These are phyloP conservation scores for Terana coerulea DNA, from an alignment of 768 basidiomycete species.

Conservation along the genomic window DNA sequence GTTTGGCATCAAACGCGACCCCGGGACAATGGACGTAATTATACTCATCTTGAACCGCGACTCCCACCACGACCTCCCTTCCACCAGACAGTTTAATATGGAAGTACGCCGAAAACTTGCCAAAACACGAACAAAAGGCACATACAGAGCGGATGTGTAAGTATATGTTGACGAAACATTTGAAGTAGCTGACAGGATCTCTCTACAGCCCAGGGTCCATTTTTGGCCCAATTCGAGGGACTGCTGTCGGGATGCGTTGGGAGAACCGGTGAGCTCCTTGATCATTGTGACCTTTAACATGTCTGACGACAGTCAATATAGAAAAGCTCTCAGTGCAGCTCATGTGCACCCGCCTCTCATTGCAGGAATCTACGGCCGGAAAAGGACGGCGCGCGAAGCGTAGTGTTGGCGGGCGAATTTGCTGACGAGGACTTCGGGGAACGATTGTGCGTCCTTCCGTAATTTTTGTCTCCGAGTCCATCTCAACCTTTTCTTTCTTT, in stretches of 20 bases:
- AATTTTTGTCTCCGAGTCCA: neutral
- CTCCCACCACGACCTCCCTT: too few relatives aligned
- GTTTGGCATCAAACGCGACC: too few relatives aligned
- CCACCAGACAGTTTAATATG: too few relatives aligned
- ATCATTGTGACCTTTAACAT: neutral
- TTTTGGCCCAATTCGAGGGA: neutral
- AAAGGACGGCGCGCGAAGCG: conserved; percentile 7
- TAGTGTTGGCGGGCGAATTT: conserved; percentile 1
- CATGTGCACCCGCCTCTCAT: conserved; percentile 1
- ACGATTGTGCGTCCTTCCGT: neutral
- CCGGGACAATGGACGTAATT: too few relatives aligned
- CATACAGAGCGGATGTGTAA: too few relatives aligned
- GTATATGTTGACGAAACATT: too few relatives aligned
- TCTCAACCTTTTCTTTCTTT: neutral
- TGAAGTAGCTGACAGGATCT: neutral
- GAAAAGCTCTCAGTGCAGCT: neutral
- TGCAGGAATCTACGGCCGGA: conserved; percentile 8
- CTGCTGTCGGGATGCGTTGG: neutral
- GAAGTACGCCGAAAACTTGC: too few relatives aligned
- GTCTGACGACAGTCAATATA: neutral
- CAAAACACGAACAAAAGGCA: too few relatives aligned
- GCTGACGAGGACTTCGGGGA: conserved; percentile 8
- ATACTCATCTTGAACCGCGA: too few relatives aligned
- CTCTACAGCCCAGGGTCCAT: neutral
- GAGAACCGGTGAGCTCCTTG: neutral